Evolutionary conservation across 1,284 basidiomycete species (phyloP), one percentile per base, ranked within the genome.

Genomic region (Sanguinoderma infundibulare): DNA sequence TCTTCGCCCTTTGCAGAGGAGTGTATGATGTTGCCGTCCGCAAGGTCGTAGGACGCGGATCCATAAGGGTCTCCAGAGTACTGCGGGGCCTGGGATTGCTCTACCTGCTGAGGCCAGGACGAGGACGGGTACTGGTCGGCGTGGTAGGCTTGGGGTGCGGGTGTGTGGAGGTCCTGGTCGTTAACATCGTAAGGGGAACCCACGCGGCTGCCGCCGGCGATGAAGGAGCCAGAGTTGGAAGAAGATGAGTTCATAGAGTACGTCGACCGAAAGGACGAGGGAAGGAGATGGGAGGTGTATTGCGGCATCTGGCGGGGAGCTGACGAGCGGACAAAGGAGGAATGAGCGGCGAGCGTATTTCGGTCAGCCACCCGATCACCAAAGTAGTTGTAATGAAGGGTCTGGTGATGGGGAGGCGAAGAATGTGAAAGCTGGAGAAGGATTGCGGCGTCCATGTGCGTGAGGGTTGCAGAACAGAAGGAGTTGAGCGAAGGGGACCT

Each of bases 241-340:
- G 64, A 64, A 22, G 67, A 63, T 14, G 69, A 65, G 38, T 59
- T 39, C 54, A 64, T 59, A 20, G 59, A 49, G 58, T 56, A 60
- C 14, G 61, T 59, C 39, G 62, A 60, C 50, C 57, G 66, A 55
- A 55, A 64, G 34, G 62, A 47, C 9, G 64, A 52, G n/a, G 59
- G 62, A 9, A 61, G 53, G 53, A 44, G 53, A n/a, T 61, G 67
- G 28, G 64, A 20, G 14, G 62, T 54, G 54, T 55, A 59, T 40
- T 59, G 55, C 30, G 65, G 60, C 53, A 63, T 49, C 50, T 65
- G 60, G 57, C 67, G 70, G 36, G 66, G 61, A 1, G 68, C 67
- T 35, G 70, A 70, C 14, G 70, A 68, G 58, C 69, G 69, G 47
- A 69, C 55, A 55, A 66, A 69, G n/a, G 70, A 71, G 24, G 69